Evolutionary conservation across 306 rosid genomes (phyloP).

Genomic region (Mucuna pruriens): DNA sequence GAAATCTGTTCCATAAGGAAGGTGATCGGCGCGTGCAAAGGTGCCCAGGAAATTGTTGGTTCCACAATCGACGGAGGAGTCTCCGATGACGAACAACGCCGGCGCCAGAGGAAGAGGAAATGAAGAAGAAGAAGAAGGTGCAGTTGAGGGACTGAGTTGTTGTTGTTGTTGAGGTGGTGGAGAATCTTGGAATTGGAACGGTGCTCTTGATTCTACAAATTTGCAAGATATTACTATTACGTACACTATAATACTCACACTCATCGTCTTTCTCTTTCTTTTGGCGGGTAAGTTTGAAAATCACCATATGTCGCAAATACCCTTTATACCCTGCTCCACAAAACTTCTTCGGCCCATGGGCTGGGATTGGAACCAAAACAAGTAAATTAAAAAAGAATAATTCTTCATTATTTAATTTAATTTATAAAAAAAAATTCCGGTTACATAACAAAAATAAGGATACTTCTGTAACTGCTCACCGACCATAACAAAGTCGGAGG

Average conservation of each 20-base stretch:
- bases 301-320: background rate
- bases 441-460: background rate
- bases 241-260: background rate
- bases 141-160: constrained; percentile 29
- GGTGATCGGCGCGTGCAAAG: constrained; percentile 78
- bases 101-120: constrained; percentile 53
- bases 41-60: constrained; percentile 84
- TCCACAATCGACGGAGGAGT: constrained; percentile 87
- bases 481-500: background rate
- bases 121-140: constrained; percentile 39
- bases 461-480: constrained; percentile 26
- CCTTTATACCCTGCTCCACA: background rate
- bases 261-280: background rate
- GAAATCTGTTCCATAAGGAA: constrained; percentile 85
- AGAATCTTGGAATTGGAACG: background rate
- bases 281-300: constrained; percentile 53
- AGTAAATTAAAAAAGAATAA: too few relatives aligned
- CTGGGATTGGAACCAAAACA: too few relatives aligned
- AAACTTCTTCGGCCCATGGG: background rate
- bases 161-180: background rate
- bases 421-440: background rate
- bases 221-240: constrained; percentile 34
- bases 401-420: background rate
- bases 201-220: constrained; percentile 32
- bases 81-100: constrained; percentile 79